Base-by-base conservation (phyloP, 352 stramenopile species). In the Paralagenidium karlingii region DNA sequence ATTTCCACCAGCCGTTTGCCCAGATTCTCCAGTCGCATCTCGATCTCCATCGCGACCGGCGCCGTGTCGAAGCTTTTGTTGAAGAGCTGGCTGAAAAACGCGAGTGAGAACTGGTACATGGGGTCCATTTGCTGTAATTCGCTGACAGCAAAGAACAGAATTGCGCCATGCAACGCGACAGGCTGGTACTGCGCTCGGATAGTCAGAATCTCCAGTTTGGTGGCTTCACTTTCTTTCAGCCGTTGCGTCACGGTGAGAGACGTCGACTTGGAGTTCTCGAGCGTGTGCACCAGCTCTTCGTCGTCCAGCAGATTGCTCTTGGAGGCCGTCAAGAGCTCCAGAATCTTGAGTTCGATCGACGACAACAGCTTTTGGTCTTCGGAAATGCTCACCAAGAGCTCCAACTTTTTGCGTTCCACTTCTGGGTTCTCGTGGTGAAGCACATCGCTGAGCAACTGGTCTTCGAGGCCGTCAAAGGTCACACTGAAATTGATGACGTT, bases 401-500 rank as follows among this genome's bases (percentile, higher is more conserved):
- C 56, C 41, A 91, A 63, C 40, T 88, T 94, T 19, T 81, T 71
- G 24, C 78, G 66, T 33, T 96, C 87, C 16, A 96, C 63, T 28
- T 96, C 85, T 9, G 74, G 71, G 0, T 75, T 55, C 33, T 96
- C 87, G 47, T 78, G 60, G 15, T 67, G 58, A 8, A 96, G 83
- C 1, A 96, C 85, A 21, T 84, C 75, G 21, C 82, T 81, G 8
- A 96, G 56, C 10, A 96, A 47, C 51, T 96, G 87, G 15, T 91
- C 77, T 24, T 94, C 76, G 10, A 96, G 58, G 1, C 87, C 87
- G 3, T 87, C 70, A n/a, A 67, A 66, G 1, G 85, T 96, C 19
- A 96, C 86, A 0, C 76, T 94, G 42, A 96, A 96, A 46, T 96
- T 96, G 40, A 96, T 92, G 4, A 96, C 61, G 34, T 84, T 96